Evolutionary conservation across 2,329 filamentous ascomycete genomes (phyloP).

Genomic region (Clonostachys byssicola): DNA sequence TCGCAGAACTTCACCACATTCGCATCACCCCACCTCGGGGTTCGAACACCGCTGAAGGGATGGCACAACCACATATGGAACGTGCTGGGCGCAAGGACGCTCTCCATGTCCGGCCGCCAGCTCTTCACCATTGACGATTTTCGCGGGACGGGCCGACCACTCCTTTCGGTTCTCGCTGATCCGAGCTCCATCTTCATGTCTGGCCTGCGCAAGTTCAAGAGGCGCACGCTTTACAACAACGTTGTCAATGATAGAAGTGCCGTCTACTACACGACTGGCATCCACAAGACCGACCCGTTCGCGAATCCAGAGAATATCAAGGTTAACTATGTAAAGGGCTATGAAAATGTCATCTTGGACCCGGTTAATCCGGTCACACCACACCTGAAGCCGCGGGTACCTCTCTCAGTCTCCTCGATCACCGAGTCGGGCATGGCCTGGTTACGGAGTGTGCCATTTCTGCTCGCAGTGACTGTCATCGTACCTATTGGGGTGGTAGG

Average conservation of each 20-base stretch:
- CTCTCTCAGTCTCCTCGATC: conserved; percentile 21
- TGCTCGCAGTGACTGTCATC: conserved; percentile 62
- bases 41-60: conserved; percentile 64
- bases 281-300: conserved; percentile 76
- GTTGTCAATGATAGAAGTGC: conserved; percentile 81
- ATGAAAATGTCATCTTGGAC: conserved; percentile 73
- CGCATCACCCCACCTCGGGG: conserved; percentile 79
- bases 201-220: conserved; percentile 70
- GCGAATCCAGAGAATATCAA: conserved; percentile 61
- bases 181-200: conserved; percentile 81
- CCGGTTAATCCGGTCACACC: conserved; percentile 54
- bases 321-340: conserved; percentile 70
- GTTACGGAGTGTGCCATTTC: conserved; percentile 55
- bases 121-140: conserved; percentile 86
- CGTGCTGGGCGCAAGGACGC: conserved; percentile 72
- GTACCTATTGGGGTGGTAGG: conserved; percentile 68
- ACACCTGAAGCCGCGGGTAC: conserved; percentile 24
- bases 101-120: conserved; percentile 82
- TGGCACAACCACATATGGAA: conserved; percentile 71
- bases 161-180: conserved; percentile 79
- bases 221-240: conserved; percentile 79
- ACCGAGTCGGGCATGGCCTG: conserved; percentile 22
- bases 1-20: conserved; percentile 86
- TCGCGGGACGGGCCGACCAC: conserved; percentile 73
- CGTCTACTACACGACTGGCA: conserved; percentile 77